Evolutionary conservation across 1,284 basidiomycete species (phyloP), one percentile per base, ranked within the genome.

Genomic region (Peniophora sp.): DNA sequence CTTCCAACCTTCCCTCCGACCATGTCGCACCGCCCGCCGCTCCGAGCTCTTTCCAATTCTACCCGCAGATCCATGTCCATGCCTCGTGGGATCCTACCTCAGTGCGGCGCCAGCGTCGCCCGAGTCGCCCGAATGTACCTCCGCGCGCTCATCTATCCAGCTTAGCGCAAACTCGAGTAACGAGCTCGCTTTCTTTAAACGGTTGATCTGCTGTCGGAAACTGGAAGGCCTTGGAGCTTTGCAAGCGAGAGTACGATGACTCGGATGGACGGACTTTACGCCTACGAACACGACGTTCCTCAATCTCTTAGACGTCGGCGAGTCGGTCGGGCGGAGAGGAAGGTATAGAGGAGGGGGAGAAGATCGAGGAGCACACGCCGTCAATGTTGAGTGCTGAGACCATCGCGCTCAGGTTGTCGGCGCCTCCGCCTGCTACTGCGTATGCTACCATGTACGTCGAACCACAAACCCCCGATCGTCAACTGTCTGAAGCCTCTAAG

Each of bases 131-230:
- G 58, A 10, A 57, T 58, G 17, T 57, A 57, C 38, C 49, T 59
- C 20, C 57, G 58, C 23, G 50, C 56, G 54, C 25, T 56, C 55
- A 25, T 25, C 47, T 48, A 23, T 32, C 6, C 38, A 41, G 38
- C 38, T 41, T 6, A 17, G n/a, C 38, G 76, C 75, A 59, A 83
- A 87, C 55, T 67, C 87, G 49, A 73, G 77, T 11, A 78, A 79
- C 56, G 83, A 83, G 54, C 71, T 89, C 32, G 79, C 75, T 16
- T 75, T 74, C 48, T 77, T 90, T 36, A 82, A 85, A 52, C 68
- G 62, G 76, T 80, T 65, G 90, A 90, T 59, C 75, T 90, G 41
- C 87, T 87, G 27, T 83, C 89, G 52, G 77, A 79, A 8, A 8
- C 8, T 16, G 16, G n/a, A 16, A 67, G 62, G 44, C 70, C 55